Evolutionary conservation across 2,329 filamentous ascomycete genomes (phyloP), one percentile per base, ranked within the genome.

Genomic region (Xylaria sp.): DNA sequence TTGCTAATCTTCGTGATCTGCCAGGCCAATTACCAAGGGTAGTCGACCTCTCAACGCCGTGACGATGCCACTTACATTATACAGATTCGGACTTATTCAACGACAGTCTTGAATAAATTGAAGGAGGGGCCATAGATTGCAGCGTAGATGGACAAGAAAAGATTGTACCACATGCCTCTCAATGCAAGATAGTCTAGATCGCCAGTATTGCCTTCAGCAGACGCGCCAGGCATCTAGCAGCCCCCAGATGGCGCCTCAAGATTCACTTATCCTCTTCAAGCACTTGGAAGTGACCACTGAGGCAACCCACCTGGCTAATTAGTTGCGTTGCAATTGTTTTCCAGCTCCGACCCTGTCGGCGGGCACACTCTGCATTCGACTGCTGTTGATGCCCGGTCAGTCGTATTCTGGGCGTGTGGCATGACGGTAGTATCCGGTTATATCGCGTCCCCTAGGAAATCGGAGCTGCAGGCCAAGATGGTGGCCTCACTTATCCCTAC

Each of bases 381-480:
- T 34, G 49, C 49, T 35, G 18, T 10, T 30, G 30, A 23, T 30
- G 11, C 48, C 19, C 16, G 19, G 23, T n/a, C 49, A 52, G 60
- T 58, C 54, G 59, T 50, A 55, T 44, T 62, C 59, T 61, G 58
- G 47, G 56, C 44, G 53, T 52, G 63, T 61, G 67, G 66, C 65
- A 62, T 54, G 55, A 65, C 63, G 63, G 69, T 70, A 67, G 69
- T 62, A 71, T 70, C 69, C 69, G 69, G 68, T 57, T 70, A 70
- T 71, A 69, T 70, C 63, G 47, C 59, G 54, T 63, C 64, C 61
- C 65, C 61, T 60, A 62, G 60, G 60, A 55, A 50, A 62, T 54
- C 52, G 57, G 64, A 59, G 60, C 63, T 66, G 65, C 64, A 67
- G 63, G 61, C 53, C 61, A 63, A 56, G 61, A 46, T 46, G 57